Evolutionary conservation across 495 filamentous ascomycete species (phyloP).

Genomic region (Xylaria flabelliformis): DNA sequence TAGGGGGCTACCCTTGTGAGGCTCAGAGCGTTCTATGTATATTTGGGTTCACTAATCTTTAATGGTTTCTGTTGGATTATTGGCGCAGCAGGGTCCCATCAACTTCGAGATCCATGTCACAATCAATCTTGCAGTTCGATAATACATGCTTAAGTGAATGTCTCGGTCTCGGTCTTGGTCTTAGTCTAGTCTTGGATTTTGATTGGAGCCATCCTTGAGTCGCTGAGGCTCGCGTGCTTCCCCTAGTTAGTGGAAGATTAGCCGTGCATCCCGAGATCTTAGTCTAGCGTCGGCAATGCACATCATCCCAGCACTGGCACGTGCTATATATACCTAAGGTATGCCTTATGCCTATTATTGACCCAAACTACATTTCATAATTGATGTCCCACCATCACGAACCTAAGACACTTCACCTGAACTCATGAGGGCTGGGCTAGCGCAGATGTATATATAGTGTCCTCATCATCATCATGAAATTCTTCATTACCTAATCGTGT

Average conservation of each 20-base stretch:
- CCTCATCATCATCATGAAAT: neutral
- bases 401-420: neutral
- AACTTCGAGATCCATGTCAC: neutral
- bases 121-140: neutral
- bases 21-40: no score
- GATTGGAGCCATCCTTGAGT: conserved; percentile 8
- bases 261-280: conserved; percentile 28
- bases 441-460: neutral
- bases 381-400: neutral
- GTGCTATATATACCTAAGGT: conserved; percentile 24
- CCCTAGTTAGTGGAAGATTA: conserved; percentile 20
- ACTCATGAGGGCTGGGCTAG: neutral
- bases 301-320: conserved; percentile 25
- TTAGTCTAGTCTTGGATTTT: neutral
- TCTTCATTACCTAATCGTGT: neutral
- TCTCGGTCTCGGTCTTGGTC: neutral
- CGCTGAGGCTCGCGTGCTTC: conserved; percentile 5
- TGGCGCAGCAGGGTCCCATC: neutral
- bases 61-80: neutral
- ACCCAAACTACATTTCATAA: neutral
- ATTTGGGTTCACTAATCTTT: neutral
- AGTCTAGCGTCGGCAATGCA: conserved; percentile 27
- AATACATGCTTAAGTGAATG: neutral
- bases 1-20: no score
- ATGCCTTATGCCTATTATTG: neutral